Percentiles rank a stretch among this genome's conserved stretches.
Evolutionary conservation across 2,329 filamentous ascomycete genomes (phyloP).

Genomic region (Thelonectria discophora): DNA sequence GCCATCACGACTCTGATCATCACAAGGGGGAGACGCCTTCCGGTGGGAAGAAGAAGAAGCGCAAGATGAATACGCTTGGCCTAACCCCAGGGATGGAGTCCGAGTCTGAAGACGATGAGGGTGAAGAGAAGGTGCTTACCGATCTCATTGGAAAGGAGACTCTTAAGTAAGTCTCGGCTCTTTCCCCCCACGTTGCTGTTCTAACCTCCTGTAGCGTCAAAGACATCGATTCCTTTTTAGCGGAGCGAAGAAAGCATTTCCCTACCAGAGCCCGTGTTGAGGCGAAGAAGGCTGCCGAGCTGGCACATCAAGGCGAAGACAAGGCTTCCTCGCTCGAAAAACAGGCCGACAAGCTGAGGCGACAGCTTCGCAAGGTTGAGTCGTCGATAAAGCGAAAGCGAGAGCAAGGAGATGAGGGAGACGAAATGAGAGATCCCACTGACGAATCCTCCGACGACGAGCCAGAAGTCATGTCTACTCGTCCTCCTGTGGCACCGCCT

Average conservation of each 20-base stretch:
- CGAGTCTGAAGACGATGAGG: conserved; percentile 71
- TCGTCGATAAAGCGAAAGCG: conserved; percentile 74
- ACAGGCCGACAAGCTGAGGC: conserved; percentile 69
- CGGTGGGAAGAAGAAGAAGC: conserved; percentile 73
- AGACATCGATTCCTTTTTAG: conserved; percentile 82
- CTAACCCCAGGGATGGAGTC: conserved; percentile 73
- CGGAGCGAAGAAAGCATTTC: conserved; percentile 80
- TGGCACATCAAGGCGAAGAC: conserved; percentile 60
- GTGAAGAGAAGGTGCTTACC: conserved; percentile 73
- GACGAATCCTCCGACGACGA: conserved; percentile 65
- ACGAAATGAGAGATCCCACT: conserved; percentile 67
- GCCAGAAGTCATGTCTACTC: conserved; percentile 66
- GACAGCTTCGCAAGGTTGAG: conserved; percentile 75
- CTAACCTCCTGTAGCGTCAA: conserved; percentile 56
- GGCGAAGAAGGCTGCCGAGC: conserved; percentile 65
- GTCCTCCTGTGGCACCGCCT: conserved; percentile 48
- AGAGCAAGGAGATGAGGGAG: conserved; percentile 72
- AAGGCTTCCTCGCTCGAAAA: conserved; percentile 69
- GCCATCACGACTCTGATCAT: conserved; percentile 43
- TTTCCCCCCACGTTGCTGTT: not conserved
- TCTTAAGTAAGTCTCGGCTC: conserved; percentile 57
- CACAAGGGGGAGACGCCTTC: conserved; percentile 54
- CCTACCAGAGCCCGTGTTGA: conserved; percentile 78
- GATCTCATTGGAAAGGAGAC: conserved; percentile 65
- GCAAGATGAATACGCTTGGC: conserved; percentile 76